Conservation (phyloP, 1,284 basidiomycete genomes). For the Leccinum subspadiceum region DNA sequence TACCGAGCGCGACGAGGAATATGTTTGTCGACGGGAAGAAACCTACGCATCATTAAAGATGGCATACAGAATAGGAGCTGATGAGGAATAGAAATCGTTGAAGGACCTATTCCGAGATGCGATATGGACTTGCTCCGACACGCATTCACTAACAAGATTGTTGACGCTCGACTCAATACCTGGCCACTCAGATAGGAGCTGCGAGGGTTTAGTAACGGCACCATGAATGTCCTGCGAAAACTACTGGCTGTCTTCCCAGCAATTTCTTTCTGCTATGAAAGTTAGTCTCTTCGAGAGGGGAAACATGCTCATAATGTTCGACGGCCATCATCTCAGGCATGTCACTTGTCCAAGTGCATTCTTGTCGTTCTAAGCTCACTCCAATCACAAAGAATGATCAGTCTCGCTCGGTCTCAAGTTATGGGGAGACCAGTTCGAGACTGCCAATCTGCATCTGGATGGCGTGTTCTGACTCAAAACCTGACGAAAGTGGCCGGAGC, state of each 20-base stretch:
- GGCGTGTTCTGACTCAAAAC: neutral
- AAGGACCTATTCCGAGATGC: neutral
- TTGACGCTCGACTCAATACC: neutral
- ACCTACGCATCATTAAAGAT: conserved; percentile 43
- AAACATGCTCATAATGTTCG: neutral
- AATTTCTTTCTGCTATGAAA: neutral
- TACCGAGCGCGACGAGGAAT: conserved; percentile 94
- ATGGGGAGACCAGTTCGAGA: neutral
- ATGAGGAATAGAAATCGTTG: neutral
- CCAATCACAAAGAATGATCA: neutral
- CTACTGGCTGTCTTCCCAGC: too few relatives aligned
- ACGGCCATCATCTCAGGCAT: neutral
- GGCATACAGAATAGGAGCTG: neutral
- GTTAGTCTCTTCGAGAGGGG: neutral
- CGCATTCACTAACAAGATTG: neutral
- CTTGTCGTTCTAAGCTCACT: neutral
- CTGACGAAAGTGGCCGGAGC: neutral
- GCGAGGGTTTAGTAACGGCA: neutral
- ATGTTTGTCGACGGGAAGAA: conserved; percentile 89
- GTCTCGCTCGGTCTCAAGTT: neutral
- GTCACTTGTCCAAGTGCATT: neutral
- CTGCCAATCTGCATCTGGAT: neutral
- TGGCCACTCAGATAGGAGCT: neutral
- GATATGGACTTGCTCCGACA: neutral
- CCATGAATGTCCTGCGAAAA: neutral